Evolutionary conservation across 345 rosid species (phyloP).

Genomic region (Salix suchowensis): DNA sequence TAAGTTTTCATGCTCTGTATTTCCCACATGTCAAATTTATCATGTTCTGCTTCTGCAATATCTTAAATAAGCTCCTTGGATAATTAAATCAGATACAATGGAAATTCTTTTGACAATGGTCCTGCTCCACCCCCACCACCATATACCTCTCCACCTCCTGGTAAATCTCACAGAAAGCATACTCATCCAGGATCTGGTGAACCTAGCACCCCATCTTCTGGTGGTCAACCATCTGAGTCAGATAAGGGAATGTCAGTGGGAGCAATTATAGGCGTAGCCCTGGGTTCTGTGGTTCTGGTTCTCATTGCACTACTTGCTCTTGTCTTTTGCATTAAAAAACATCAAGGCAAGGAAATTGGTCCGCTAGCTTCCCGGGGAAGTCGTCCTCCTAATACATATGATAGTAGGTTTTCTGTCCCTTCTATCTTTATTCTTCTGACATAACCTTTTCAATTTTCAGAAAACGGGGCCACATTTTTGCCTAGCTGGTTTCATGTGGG

Average conservation of each 20-base stretch:
- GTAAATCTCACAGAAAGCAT: conserved; percentile 39
- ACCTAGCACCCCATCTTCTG: conserved; percentile 29
- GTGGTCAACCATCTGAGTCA: conserved; percentile 42
- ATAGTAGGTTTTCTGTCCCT: conserved; percentile 31
- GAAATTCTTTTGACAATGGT: conserved; percentile 77
- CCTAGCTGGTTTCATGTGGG: background rate
- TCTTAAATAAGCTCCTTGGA: conserved; percentile 16
- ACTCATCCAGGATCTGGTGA: conserved; percentile 44
- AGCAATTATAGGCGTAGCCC: conserved; percentile 59
- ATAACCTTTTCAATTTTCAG: background rate
- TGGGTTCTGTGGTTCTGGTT: conserved; percentile 55
- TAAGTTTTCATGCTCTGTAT: conserved; percentile 31
- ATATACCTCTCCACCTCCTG: conserved; percentile 50
- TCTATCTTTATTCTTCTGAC: background rate
- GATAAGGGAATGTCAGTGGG: conserved; percentile 52
- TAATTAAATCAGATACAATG: conserved; percentile 61
- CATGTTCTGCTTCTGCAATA: conserved; percentile 1
- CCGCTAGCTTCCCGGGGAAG: conserved; percentile 45
- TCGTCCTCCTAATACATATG: conserved; percentile 36
- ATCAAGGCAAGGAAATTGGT: conserved; percentile 38
- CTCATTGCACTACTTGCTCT: conserved; percentile 45
- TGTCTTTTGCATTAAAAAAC: conserved; percentile 44
- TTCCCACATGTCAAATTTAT: background rate
- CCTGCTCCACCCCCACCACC: conserved; percentile 77
- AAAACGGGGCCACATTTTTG: background rate